A percentile compares a stretch with the other conserved stretches of the same genome.
phyloP scores from a whole-genome alignment of 192 early-diverging fungal species.

The Podila epigama region DNA sequence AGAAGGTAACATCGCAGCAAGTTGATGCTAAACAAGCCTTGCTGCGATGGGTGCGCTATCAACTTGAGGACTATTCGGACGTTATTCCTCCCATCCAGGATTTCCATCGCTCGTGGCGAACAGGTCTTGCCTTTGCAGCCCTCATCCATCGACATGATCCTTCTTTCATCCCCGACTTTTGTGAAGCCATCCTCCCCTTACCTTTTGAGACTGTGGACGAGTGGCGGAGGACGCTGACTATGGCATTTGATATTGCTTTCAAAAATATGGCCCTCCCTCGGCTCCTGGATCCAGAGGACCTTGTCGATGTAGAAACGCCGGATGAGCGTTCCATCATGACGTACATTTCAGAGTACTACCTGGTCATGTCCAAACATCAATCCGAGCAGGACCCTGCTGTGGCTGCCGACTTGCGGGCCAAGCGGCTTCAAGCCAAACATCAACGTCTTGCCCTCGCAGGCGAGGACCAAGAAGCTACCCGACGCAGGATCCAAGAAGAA shows the following conservation, averaged over 20 bases:
- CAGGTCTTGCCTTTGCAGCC: constrained; percentile 58
- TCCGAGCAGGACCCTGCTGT: constrained; percentile 34
- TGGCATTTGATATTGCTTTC: constrained; percentile 52
- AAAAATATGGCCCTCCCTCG: constrained; percentile 51
- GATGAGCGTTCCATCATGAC: constrained; percentile 63
- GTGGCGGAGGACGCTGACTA: constrained; percentile 46
- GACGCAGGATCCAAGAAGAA: constrained; percentile 21
- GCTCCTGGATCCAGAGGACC: constrained; percentile 55
- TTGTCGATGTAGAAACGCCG: constrained; percentile 58
- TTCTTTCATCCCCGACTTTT: constrained; percentile 53
- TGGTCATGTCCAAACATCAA: constrained; percentile 57
- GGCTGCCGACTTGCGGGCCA: constrained; percentile 12
- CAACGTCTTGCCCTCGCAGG: constrained; percentile 37
- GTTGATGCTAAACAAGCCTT: constrained; percentile 58
- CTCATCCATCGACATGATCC: constrained; percentile 59
- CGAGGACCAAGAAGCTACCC: constrained; percentile 26
- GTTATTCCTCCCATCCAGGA: constrained; percentile 61
- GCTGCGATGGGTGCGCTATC: constrained; percentile 59
- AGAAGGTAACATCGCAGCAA: constrained; percentile 29
- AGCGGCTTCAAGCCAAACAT: constrained; percentile 24
- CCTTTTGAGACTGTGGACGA: constrained; percentile 37
- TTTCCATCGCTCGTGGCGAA: constrained; percentile 60
- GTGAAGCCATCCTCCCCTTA: constrained; percentile 37
- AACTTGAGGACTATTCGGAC: constrained; percentile 57
- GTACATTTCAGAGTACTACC: constrained; percentile 58